Evolutionary conservation across 495 filamentous ascomycete genomes (phyloP).

Genomic region (Neurospora sp.): DNA sequence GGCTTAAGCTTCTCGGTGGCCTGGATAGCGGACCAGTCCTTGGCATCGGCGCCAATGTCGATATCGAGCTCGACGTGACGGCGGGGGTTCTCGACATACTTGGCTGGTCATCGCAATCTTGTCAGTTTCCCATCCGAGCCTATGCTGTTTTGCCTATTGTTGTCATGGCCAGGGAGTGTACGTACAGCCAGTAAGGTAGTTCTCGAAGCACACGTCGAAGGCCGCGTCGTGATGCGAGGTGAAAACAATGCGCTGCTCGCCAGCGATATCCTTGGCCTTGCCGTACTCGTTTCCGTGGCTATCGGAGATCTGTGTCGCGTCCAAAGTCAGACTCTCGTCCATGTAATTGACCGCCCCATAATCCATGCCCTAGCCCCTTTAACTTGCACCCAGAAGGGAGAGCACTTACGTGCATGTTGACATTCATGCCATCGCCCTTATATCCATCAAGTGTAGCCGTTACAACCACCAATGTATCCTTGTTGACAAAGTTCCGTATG

Average conservation of each 20-base stretch:
- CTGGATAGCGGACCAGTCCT: conserved; percentile 96
- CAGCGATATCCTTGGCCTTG: conserved; percentile 77
- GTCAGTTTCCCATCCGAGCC: conserved; percentile 3
- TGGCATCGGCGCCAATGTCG: conserved; percentile 96
- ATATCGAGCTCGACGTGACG: conserved; percentile 92
- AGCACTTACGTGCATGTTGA: conserved; percentile 87
- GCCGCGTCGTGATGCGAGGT: conserved; percentile 89
- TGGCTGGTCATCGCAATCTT: conserved; percentile 14
- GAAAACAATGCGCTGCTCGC: conserved; percentile 88
- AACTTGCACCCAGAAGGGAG: background rate
- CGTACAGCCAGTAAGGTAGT: conserved; percentile 62
- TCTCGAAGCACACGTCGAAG: conserved; percentile 97
- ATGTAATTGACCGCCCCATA: background rate
- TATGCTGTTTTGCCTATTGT: background rate
- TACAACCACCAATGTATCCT: conserved; percentile 95
- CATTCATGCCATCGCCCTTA: conserved; percentile 82
- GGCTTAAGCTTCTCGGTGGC: conserved; percentile 96
- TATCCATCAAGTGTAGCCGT: conserved; percentile 76
- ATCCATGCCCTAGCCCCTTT: background rate
- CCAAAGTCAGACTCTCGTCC: background rate
- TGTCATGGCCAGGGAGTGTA: conserved; percentile 3
- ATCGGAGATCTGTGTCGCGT: conserved; percentile 69
- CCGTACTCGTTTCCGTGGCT: conserved; percentile 92
- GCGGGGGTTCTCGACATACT: conserved; percentile 45
- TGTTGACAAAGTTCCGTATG: conserved; percentile 91